A percentile compares a stretch with the other conserved stretches of the same genome.
These are phyloP conservation scores for Elsinoe necatrix DNA, from an alignment of 2,329 filamentous ascomycete species.

Conservation along the genomic window DNA sequence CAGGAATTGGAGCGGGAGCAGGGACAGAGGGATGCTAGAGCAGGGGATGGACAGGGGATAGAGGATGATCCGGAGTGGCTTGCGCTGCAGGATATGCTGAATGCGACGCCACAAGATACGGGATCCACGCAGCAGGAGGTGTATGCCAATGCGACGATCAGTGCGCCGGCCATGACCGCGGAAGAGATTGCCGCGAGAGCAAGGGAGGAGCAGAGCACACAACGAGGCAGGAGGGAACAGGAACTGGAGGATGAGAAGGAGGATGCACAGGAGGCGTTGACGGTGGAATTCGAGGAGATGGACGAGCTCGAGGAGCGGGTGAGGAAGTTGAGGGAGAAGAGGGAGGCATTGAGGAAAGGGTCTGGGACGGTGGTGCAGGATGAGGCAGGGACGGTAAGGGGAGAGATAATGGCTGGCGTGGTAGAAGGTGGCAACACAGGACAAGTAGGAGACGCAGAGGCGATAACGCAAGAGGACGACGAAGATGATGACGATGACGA, in stretches of 20 bases:
- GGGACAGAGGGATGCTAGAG: too few species aligned
- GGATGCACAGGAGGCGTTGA: constrained; percentile 33
- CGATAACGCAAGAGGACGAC: constrained; percentile 19
- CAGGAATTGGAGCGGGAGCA: too few species aligned
- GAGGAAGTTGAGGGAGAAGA: constrained; percentile 37
- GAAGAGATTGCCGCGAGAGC: constrained; percentile 40
- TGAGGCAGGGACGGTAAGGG: not conserved
- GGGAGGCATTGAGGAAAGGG: constrained; percentile 34
- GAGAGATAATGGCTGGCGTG: not conserved
- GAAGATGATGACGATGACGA: constrained; percentile 21
- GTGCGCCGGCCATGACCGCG: constrained; percentile 39
- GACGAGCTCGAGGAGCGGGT: constrained; percentile 40
- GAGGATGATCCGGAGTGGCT: constrained; percentile 73
- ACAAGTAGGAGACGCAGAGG: not conserved
- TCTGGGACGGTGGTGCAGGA: constrained; percentile 18
- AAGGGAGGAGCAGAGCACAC: constrained; percentile 36
- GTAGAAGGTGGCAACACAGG: not conserved
- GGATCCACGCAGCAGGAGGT: not conserved
- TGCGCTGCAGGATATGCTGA: constrained; percentile 77
- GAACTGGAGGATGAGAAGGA: constrained; percentile 39
- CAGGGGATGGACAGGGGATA: constrained; percentile 31
- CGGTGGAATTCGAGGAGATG: constrained; percentile 45
- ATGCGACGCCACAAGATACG: constrained; percentile 26
- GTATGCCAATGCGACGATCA: constrained; percentile 32
- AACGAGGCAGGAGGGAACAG: constrained; percentile 35